Evolutionary conservation across 257 asterid species (phyloP), one percentile per base, ranked within the genome.

Genomic region (Avicennia marina): DNA sequence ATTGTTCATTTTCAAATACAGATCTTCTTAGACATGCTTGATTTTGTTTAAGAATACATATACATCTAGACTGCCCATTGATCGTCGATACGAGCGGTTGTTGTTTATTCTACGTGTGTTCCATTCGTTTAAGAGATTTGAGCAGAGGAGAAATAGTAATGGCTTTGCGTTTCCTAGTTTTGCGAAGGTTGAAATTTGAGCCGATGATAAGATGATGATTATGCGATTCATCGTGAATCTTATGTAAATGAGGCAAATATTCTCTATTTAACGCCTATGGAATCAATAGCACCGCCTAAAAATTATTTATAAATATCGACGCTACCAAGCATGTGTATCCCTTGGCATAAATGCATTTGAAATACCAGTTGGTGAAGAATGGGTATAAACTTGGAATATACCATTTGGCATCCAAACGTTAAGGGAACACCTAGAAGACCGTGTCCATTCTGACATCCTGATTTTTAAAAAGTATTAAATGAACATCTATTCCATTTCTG

Each of bases 321-420:
- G 5, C 44, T 12, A 1, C 9, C 26, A 6, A 43, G 15, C 16
- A 20, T 42, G 34, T 5, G 22, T n/a, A n/a, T 11, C 7, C 16
- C 26, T 16, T 58, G 47, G 49, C 32, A 18, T 18, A 13, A 33
- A 29, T 41, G 22, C 54, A 4, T 31, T n/a, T 11, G 53, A n/a
- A 27, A 13, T 47, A 24, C 18, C 1, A 31, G 49, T 58, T 58
- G 39, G 41, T 58, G 50, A 66, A 20, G 53, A 16, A 47, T 2
- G 60, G 59, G 70, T 20, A 49, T 40, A 66, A 48, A 48, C 59
- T 19, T 50, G 34, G 66, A 58, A 51, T 51, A 63, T 63, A 38
- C 48, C 48, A n/a, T 29, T 42, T 57, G 15, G 26, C 9, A 31
- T 52, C 31, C n/a, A 2, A 52, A 34, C 12, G 27, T 11, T 6